Conservation (phyloP, 1,284 basidiomycete genomes). For the Leccinum huronense region DNA sequence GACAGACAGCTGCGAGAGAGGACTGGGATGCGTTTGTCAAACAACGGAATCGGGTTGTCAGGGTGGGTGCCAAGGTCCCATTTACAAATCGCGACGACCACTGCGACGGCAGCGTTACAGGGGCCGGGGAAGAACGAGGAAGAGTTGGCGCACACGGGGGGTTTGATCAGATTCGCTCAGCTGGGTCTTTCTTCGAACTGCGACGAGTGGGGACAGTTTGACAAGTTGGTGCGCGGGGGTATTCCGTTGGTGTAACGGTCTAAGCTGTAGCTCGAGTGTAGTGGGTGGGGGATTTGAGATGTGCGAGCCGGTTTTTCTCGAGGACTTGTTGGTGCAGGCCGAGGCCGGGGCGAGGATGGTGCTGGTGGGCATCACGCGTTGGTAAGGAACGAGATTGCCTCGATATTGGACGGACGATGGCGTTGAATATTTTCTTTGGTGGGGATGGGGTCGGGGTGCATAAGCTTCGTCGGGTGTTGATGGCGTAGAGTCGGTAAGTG, state of each 20-base stretch:
- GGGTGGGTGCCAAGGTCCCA: constrained; percentile 22
- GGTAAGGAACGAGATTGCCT: constrained; percentile 80
- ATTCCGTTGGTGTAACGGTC: constrained; percentile 87
- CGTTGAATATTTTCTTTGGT: constrained; percentile 94
- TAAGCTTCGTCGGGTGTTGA: no score
- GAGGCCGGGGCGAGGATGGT: constrained; percentile 36
- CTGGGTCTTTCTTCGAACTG: constrained; percentile 52
- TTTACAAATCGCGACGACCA: constrained; percentile 55
- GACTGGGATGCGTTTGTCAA: constrained; percentile 67
- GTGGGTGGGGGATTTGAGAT: constrained; percentile 43
- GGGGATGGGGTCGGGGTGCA: constrained; percentile 91
- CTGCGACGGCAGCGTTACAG: constrained; percentile 50
- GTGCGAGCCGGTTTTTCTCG: no score
- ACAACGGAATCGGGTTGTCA: no score
- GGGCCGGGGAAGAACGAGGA: constrained; percentile 68
- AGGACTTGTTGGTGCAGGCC: constrained; percentile 38
- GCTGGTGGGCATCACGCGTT: constrained; percentile 42
- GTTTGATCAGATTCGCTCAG: constrained; percentile 85
- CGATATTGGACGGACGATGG: constrained; percentile 93
- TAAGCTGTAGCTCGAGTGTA: constrained; percentile 91
- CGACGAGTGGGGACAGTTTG: constrained; percentile 73
- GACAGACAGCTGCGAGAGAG: constrained; percentile 70
- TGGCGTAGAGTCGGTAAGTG: constrained; percentile 48
- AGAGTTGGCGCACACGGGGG: constrained; percentile 70
- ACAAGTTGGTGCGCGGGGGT: constrained; percentile 75